phyloP scores from a whole-genome alignment of 257 asterid species.

The Rhazya stricta region DNA sequence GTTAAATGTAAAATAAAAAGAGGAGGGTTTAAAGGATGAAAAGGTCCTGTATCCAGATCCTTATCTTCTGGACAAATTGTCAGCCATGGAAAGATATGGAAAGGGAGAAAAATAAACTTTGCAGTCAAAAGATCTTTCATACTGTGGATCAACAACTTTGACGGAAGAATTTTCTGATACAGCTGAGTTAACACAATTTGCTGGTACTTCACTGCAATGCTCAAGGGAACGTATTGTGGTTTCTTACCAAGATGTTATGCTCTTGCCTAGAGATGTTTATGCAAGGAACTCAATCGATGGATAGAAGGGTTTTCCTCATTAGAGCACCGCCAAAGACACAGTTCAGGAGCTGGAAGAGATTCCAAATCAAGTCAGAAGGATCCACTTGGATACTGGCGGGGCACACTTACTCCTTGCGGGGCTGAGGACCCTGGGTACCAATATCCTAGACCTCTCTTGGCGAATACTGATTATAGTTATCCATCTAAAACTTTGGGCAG shows the following conservation, averaged over 20 bases:
- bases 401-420: slow-evolving; percentile 6
- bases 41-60: slow-evolving; percentile 20
- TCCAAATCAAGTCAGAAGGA: slow-evolving; percentile 14
- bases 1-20: too few relatives aligned
- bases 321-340: slow-evolving; percentile 11
- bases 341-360: slow-evolving; percentile 10
- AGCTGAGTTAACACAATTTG: slow-evolving; percentile 18
- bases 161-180: slow-evolving; percentile 14
- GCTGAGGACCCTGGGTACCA: slow-evolving; percentile 12
- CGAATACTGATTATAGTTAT: slow-evolving; percentile 13
- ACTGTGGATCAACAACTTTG: slow-evolving; percentile 6
- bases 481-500: slow-evolving; percentile 15
- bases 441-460: slow-evolving; percentile 11
- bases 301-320: background rate
- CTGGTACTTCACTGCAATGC: slow-evolving; percentile 11
- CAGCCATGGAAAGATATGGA: slow-evolving; percentile 16
- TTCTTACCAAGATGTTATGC: slow-evolving; percentile 16
- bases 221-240: slow-evolving; percentile 16
- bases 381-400: slow-evolving; percentile 9
- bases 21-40: slow-evolving; percentile 12
- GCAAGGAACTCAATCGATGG: slow-evolving; percentile 7
- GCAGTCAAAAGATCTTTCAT: slow-evolving; percentile 12
- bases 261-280: slow-evolving; percentile 7
- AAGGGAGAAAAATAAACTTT: slow-evolving; percentile 15
- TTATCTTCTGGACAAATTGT: slow-evolving; percentile 14